phyloP scores from a whole-genome alignment of 768 basidiomycete genomes.

The Paxillus involutus region DNA sequence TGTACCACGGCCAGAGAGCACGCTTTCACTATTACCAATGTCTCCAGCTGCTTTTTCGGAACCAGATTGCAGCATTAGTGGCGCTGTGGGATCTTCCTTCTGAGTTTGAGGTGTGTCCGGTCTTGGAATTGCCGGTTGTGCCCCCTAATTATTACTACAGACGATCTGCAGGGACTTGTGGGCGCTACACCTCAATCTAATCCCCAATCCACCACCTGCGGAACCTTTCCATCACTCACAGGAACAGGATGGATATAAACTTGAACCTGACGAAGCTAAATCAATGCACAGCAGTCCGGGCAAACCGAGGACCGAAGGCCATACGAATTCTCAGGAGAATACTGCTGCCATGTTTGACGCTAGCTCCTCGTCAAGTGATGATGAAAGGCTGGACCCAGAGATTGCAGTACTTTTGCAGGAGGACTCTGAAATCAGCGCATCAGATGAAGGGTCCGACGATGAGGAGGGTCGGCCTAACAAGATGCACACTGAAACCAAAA shows the following conservation, averaged over 20 bases:
- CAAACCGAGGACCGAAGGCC: slow-evolving; percentile 18
- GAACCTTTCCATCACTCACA: slow-evolving; percentile 57
- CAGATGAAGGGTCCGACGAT: slow-evolving; percentile 25
- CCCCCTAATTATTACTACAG: slow-evolving; percentile 37
- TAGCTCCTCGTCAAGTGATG: slow-evolving; percentile 14
- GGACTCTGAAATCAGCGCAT: slow-evolving; percentile 34
- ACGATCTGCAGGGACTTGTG: slow-evolving; percentile 78
- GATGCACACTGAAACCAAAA: slow-evolving; percentile 5
- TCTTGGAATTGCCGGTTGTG: not conserved
- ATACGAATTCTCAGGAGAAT: slow-evolving; percentile 6
- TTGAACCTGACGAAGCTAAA: slow-evolving; percentile 6
- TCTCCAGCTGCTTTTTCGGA: slow-evolving; percentile 76
- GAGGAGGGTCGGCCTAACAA: slow-evolving; percentile 12
- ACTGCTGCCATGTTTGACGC: slow-evolving; percentile 8
- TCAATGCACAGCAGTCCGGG: not conserved
- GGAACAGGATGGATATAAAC: slow-evolving; percentile 30
- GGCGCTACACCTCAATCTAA: slow-evolving; percentile 66
- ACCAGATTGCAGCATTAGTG: slow-evolving; percentile 66
- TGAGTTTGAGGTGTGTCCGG: slow-evolving; percentile 69
- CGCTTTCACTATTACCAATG: slow-evolving; percentile 83
- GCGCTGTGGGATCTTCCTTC: slow-evolving; percentile 68
- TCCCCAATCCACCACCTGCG: slow-evolving; percentile 57
- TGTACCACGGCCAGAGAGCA: slow-evolving; percentile 80
- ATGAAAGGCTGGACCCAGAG: slow-evolving; percentile 33
- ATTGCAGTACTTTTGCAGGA: slow-evolving; percentile 40